phyloP scores from a whole-genome alignment of 164 flowering plant species.

The Amborella trichopoda region DNA sequence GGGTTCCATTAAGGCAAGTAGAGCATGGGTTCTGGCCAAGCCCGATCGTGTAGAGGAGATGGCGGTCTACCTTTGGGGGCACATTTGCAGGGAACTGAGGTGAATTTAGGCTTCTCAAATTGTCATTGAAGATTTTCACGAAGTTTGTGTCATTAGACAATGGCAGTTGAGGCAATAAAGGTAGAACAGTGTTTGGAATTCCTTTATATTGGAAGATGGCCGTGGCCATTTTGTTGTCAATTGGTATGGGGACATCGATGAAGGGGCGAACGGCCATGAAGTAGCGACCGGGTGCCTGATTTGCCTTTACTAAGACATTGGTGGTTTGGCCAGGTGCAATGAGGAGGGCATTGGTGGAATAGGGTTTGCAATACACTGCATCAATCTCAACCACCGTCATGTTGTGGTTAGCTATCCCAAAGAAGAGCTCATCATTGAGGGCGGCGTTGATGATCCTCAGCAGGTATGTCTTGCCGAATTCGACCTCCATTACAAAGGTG shows the following conservation, averaged over 20 bases:
- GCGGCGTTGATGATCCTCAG: constrained; percentile 42
- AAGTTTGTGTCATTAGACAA: constrained; percentile 22
- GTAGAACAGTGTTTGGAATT: constrained; percentile 26
- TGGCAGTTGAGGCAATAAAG: constrained; percentile 28
- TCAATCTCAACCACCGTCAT: constrained; percentile 50
- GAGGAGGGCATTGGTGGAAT: constrained; percentile 24
- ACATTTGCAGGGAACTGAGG: constrained; percentile 33
- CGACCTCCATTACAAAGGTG: constrained; percentile 39
- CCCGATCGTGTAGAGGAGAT: constrained; percentile 35
- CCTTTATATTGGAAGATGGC: constrained; percentile 41
- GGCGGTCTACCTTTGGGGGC: constrained; percentile 28
- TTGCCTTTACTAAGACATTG: constrained; percentile 29
- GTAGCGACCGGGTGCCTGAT: constrained; percentile 23
- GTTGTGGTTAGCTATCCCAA: constrained; percentile 35
- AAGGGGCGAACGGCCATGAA: constrained; percentile 40
- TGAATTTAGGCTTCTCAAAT: constrained; percentile 29
- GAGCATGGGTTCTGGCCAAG: constrained; percentile 29
- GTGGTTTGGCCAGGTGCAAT: constrained; percentile 56
- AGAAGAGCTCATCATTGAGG: constrained; percentile 41
- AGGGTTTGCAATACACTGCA: constrained; percentile 43
- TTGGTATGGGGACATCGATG: constrained; percentile 25
- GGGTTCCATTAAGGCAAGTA: constrained; percentile 27
- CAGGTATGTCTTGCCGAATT: constrained; percentile 36
- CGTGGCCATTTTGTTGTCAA: constrained; percentile 41
- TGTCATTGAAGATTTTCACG: constrained; percentile 20